Evolutionary conservation across 805 yeast species (phyloP).

Genomic region (Cyberlindnera bimundalis): DNA sequence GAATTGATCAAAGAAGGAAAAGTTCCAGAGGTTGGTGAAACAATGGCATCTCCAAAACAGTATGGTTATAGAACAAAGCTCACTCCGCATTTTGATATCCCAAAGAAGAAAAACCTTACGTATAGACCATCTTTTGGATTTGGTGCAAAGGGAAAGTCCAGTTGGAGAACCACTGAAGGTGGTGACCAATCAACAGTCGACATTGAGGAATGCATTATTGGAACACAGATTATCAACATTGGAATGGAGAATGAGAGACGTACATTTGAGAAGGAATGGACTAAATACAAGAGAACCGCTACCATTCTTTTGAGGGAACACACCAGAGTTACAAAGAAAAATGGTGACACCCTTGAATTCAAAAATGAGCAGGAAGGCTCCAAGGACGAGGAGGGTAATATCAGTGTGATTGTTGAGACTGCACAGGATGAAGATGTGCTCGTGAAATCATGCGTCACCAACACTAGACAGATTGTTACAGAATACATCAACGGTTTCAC

Average conservation of each 20-base stretch:
- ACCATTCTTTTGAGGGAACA: conserved; percentile 83
- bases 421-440: conserved; percentile 29
- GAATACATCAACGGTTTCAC: conserved; percentile 72
- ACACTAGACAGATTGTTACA: conserved; percentile 71
- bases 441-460: conserved; percentile 72
- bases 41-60: conserved; percentile 74
- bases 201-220: conserved; percentile 91
- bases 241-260: conserved; percentile 71
- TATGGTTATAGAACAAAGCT: conserved; percentile 84
- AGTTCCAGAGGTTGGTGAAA: conserved; percentile 60
- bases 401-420: conserved; percentile 33
- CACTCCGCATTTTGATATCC: conserved; percentile 92
- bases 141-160: conserved; percentile 78
- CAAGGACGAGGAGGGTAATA: conserved; percentile 34
- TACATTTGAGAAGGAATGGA: conserved; percentile 44
- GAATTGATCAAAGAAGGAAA: conserved; percentile 37
- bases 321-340: conserved; percentile 38
- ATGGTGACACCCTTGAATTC: conserved; percentile 28
- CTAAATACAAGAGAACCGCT: conserved; percentile 68
- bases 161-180: conserved; percentile 55
- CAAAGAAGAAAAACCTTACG: conserved; percentile 44
- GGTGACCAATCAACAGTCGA: conserved; percentile 71
- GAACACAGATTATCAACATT: conserved; percentile 70
- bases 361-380: conserved; percentile 44
- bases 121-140: conserved; percentile 78